Base-by-base conservation (phyloP, 176 grass and related monocot species). In the Sorghum bicolor region DNA sequence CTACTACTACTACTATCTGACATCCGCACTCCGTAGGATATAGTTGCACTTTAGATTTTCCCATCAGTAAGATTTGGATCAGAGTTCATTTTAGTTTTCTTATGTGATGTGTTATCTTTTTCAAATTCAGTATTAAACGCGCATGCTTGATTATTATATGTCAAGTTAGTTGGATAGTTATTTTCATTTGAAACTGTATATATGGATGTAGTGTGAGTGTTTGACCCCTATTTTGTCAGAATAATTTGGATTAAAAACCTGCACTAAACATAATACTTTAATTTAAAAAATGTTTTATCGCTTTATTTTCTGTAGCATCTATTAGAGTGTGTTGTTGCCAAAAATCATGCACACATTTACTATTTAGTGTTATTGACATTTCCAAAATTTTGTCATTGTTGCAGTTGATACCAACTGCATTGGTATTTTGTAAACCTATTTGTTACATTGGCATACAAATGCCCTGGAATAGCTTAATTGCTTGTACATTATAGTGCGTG, bases 391-490 rank as follows among this genome's bases (percentile, higher is more conserved):
- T 5, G 70, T 37, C n/a, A n/a, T n/a, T n/a, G n/a, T n/a, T n/a
- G n/a, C n/a, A 32, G 48, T 70, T 72, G 41, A 39, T 39, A 60
- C 24, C n/a, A 64, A 64, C 14, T 41, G 73, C 57, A 58, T 34
- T 74, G 37, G 22, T 3, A 74, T 63, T 47, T 70, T 45, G 75
- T 33, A 43, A 36, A 58, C n/a, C 24, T 64, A 22, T 31, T 37
- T 83, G 15, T 47, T 53, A 31, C 75, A 82, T 34, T 83, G 37
- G 4, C 17, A 72, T 41, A 32, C 65, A 85, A 50, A 80, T 80
- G 24, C 48, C 29, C 20, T 17, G 24, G 15, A 25, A 29, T 43
- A 60, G 34, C 43, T 74, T 73, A 62, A 17, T 64, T 45, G 6
- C 10, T 62, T n/a, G 22, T 57, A 24, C 17, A 72, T 28, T 11